Evolutionary conservation across 2,329 filamentous ascomycete genomes (phyloP).

Genomic region (Colletotrichum falcatum): DNA sequence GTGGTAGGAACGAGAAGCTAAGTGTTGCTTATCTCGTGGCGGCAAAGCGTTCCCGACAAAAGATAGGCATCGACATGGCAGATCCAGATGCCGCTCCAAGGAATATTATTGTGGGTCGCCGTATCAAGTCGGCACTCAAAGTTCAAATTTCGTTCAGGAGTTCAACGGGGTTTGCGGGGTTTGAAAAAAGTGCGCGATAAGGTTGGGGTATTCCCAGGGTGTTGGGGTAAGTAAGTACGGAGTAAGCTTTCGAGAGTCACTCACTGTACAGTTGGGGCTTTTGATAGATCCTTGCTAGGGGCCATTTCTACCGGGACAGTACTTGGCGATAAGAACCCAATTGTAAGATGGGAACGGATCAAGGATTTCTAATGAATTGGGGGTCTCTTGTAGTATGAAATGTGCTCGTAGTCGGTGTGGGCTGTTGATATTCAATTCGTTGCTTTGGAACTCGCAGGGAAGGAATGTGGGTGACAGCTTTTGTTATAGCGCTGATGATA

Average conservation of each 20-base stretch:
- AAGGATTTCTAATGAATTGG: neutral
- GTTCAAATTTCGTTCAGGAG: constrained; percentile 20
- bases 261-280: constrained; percentile 12
- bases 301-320: neutral
- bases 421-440: neutral
- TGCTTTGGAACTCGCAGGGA: neutral
- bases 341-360: constrained; percentile 21
- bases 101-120: constrained; percentile 26
- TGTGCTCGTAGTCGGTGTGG: too few relatives aligned
- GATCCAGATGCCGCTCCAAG: constrained; percentile 37
- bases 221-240: too few relatives aligned
- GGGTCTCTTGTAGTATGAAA: neutral
- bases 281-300: neutral
- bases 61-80: constrained; percentile 31
- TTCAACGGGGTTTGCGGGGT: constrained; percentile 14
- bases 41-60: constrained; percentile 29
- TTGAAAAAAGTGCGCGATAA: constrained; percentile 23
- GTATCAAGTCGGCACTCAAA: constrained; percentile 21
- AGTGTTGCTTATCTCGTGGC: constrained; percentile 31
- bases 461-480: neutral
- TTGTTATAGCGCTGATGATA: neutral
- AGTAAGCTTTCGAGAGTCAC: neutral
- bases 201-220: constrained; percentile 29
- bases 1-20: neutral
- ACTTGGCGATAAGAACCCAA: neutral